Base-by-base conservation (phyloP, 1,139 yeast genomes). In the Maudiozyma humilis region DNA sequence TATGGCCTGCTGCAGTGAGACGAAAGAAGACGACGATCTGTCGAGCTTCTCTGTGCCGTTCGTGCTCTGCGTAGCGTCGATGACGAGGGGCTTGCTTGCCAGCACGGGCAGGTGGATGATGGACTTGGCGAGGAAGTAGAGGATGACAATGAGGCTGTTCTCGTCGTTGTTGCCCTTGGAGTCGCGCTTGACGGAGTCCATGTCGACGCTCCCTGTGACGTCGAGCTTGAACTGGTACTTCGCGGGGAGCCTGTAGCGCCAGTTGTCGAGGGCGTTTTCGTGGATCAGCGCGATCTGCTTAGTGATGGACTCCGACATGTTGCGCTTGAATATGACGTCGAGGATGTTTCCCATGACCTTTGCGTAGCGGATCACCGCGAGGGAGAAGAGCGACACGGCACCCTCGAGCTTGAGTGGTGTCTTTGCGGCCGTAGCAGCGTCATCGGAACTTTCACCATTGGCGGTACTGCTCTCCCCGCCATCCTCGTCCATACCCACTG, bases 31-130 rank as follows among this genome's bases (percentile, higher is more conserved):
- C 12, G 81, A 70, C 30, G 73, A 69, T 42, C 72, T 63, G 23
- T 54, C 55, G 1, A 53, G 46, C 32, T 30, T 65, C 52, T 52
- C 65, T 16, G 20, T 32, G 13, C 35, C 27, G 47, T 25, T 34
- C 2, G 39, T 27, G 5, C 43, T 41, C 5, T 39, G 36, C 10
- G 35, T 32, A 14, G 37, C 19, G 5, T 42, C 43, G 2, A 34
- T 36, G 14, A 35, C 14, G 2, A 55, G 38, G 5, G 57, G 57
- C 30, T 48, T 73, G 1, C 70, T 66, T 1, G 79, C 77, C 53
- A 86, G 70, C 2, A 84, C 76, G 0, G 95, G 95, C 60, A 86
- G 71, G 60, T 86, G 88, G 29, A 86, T 81, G 62, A 87, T 70
- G 35, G 86, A 76, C 51, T 82, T 80, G 3, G 95, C 91, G 57